Conservation (phyloP, 176 grass and related monocot genomes). For the Aegilops umbellulata region DNA sequence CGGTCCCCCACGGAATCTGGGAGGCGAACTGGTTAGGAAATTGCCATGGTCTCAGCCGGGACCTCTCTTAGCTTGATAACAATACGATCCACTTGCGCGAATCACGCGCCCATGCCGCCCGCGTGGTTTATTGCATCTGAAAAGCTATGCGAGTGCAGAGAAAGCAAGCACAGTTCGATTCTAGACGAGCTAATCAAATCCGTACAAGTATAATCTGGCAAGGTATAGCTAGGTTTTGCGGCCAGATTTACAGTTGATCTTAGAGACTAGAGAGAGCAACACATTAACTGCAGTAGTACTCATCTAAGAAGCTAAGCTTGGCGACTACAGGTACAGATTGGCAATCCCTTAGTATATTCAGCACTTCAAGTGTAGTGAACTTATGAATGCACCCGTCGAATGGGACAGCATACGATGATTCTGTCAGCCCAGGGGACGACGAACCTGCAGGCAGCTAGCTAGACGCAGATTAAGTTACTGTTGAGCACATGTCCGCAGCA, state of each 20-base stretch:
- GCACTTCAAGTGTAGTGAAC: neutral
- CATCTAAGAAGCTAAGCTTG: neutral
- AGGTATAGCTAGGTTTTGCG: neutral
- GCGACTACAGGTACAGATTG: neutral
- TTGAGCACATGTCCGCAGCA: slow-evolving; percentile 19
- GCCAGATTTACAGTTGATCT: neutral
- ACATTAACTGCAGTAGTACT: neutral
- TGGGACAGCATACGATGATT: neutral
- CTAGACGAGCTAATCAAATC: neutral
- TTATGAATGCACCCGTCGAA: neutral
- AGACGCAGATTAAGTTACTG: slow-evolving; percentile 16
- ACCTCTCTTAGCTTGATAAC: slow-evolving; percentile 17
- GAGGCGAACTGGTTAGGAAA: slow-evolving; percentile 39
- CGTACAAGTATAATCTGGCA: neutral
- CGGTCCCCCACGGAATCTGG: slow-evolving; percentile 28
- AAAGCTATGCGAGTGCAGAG: neutral
- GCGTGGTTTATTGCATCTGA: neutral
- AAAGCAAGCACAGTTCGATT: neutral
- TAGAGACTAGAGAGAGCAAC: neutral
- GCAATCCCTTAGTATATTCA: neutral
- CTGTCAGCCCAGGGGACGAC: slow-evolving; percentile 5
- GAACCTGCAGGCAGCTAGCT: neutral
- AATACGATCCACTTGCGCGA: slow-evolving; percentile 30
- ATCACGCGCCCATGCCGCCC: slow-evolving; percentile 24
- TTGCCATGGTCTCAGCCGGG: slow-evolving; percentile 40